These are phyloP conservation scores for Meyerozyma elateridarum DNA, from an alignment of 1,139 yeast species.

Conservation along the genomic window DNA sequence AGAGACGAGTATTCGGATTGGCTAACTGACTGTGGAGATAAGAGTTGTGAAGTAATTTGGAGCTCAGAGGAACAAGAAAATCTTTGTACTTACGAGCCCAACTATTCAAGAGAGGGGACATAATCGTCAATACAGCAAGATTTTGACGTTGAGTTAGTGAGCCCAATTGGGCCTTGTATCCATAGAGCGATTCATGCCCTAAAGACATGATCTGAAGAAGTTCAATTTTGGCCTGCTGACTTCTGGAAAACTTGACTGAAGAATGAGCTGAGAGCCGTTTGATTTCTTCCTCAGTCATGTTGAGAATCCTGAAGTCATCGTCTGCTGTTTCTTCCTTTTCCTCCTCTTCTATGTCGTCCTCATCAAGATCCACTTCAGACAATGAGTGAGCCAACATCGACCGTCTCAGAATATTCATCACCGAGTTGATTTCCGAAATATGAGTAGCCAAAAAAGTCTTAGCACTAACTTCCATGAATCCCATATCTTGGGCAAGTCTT, in stretches of 20 bases:
- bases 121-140: conserved; percentile 63
- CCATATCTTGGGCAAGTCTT: conserved; percentile 83
- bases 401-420: conserved; percentile 65
- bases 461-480: conserved; percentile 68
- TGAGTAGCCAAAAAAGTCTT: conserved; percentile 80
- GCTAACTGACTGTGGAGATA: conserved; percentile 29
- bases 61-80: conserved; percentile 46
- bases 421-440: conserved; percentile 72
- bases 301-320: conserved; percentile 27
- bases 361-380: conserved; percentile 57
- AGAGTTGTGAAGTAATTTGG: conserved; percentile 22
- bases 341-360: conserved; percentile 34
- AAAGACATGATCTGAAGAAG: conserved; percentile 72
- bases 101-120: conserved; percentile 70
- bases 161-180: conserved; percentile 54
- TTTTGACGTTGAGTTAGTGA: conserved; percentile 58
- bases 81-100: conserved; percentile 69
- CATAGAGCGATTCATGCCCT: conserved; percentile 81
- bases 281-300: conserved; percentile 36
- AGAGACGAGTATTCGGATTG: conserved; percentile 33
- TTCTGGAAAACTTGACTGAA: conserved; percentile 44
- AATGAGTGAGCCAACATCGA: conserved; percentile 66
- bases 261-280: conserved; percentile 24
- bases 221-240: conserved; percentile 76
- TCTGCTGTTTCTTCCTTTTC: conserved; percentile 25